Percentiles rank a stretch among this genome's conserved stretches.
These are phyloP conservation scores for Bauhinia variegata DNA, from an alignment of 306 rosid species.

Conservation along the genomic window DNA sequence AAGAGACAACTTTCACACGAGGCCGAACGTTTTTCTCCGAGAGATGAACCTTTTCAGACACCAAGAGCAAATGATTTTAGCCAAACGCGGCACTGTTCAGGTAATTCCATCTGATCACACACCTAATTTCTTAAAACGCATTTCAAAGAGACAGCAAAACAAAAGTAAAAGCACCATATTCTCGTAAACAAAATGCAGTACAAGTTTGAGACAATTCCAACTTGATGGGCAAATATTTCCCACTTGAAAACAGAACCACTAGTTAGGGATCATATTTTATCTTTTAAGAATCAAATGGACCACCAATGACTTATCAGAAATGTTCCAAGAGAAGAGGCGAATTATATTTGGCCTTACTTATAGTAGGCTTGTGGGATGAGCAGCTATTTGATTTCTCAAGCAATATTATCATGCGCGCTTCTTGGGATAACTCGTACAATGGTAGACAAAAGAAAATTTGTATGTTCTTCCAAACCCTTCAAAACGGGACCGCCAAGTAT, in stretches of 20 bases:
- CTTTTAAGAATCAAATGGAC: background rate
- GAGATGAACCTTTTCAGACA: no score
- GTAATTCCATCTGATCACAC: constrained; percentile 19
- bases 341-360: no score
- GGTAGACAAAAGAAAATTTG: constrained; percentile 25
- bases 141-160: constrained; percentile 32
- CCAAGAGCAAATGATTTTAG: background rate
- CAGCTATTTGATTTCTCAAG: background rate
- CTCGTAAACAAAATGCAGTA: no score
- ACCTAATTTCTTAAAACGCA: constrained; percentile 22
- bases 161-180: no score
- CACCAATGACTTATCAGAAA: constrained; percentile 1
- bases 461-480: background rate
- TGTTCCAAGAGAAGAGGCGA: background rate
- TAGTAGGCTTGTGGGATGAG: no score
- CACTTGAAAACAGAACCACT: background rate
- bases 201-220: no score
- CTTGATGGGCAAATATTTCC: background rate
- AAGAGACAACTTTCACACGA: constrained; percentile 40
- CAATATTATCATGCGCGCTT: background rate
- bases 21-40: background rate
- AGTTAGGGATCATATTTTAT: no score
- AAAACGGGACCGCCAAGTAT: constrained; percentile 7
- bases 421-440: constrained; percentile 21
- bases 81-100: constrained; percentile 2